A percentile compares a stretch with the other conserved stretches of the same genome.
phyloP scores from a whole-genome alignment of 768 basidiomycete genomes.

The Hypholoma fasciculare region DNA sequence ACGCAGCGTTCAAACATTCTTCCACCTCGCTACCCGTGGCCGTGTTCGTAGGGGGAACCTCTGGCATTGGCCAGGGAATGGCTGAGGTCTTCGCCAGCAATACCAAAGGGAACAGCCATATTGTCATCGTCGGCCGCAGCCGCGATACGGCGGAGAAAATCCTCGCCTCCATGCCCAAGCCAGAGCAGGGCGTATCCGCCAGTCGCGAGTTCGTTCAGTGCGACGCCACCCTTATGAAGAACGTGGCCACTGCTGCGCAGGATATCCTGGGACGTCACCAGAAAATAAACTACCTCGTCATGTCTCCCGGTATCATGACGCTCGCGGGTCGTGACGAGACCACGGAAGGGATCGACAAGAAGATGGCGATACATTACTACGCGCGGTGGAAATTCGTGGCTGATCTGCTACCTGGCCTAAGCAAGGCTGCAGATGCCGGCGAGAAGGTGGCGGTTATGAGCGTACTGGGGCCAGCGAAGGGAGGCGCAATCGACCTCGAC shows the following conservation, averaged over 20 bases:
- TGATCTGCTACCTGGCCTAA: constrained; percentile 44
- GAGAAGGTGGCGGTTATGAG: constrained; percentile 53
- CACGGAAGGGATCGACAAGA: constrained; percentile 24
- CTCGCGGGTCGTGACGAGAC: constrained; percentile 26
- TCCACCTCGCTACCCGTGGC: constrained; percentile 29
- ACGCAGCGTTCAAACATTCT: constrained; percentile 25
- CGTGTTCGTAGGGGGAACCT: constrained; percentile 44
- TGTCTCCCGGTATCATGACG: constrained; percentile 43
- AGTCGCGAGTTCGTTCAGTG: constrained; percentile 49
- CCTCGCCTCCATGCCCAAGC: constrained; percentile 38
- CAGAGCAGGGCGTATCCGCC: constrained; percentile 11
- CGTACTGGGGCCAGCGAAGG: constrained; percentile 35
- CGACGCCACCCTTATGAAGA: constrained; percentile 52
- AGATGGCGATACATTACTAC: constrained; percentile 25
- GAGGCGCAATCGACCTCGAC: constrained; percentile 38
- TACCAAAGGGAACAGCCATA: constrained; percentile 49
- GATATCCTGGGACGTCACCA: constrained; percentile 30
- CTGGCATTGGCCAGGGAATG: constrained; percentile 49
- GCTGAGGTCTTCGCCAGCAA: constrained; percentile 43
- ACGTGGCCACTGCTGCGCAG: constrained; percentile 34
- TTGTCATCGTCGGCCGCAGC: constrained; percentile 57
- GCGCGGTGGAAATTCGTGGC: constrained; percentile 49
- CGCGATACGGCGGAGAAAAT: constrained; percentile 44
- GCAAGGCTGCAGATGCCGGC: constrained; percentile 41
- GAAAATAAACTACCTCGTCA: constrained; percentile 53